These are phyloP conservation scores for Sambucus nigra DNA, from an alignment of 129 eudicot species.

Conservation along the genomic window DNA sequence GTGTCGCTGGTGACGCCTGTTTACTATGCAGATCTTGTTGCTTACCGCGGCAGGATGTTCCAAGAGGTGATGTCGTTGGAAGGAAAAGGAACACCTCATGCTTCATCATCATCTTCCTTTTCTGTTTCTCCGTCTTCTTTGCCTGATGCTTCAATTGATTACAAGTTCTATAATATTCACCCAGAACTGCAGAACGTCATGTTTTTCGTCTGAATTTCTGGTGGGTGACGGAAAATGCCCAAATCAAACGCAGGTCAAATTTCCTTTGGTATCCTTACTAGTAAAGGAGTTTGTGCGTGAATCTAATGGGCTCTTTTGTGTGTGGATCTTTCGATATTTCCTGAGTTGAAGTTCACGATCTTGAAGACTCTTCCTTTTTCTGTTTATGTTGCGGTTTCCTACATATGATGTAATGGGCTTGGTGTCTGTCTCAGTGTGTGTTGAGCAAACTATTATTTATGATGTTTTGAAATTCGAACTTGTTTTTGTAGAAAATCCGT, in stretches of 20 bases:
- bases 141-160: constrained; percentile 30
- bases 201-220: constrained; percentile 38
- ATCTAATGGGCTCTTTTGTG: no score
- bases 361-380: no score
- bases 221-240: not conserved
- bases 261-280: constrained; percentile 21
- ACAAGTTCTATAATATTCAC: constrained; percentile 33
- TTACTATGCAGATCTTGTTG: constrained; percentile 76
- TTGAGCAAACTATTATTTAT: no score
- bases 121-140: constrained; percentile 21
- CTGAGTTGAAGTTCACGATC: no score
- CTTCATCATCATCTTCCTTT: constrained; percentile 13
- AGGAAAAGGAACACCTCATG: constrained; percentile 19
- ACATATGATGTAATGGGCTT: no score
- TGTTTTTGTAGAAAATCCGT: no score
- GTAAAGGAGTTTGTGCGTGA: constrained; percentile 76
- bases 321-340: constrained; percentile 43
- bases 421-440: no score
- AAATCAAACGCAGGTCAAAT: constrained; percentile 33
- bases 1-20: constrained; percentile 81
- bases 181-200: constrained; percentile 37
- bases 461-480: no score
- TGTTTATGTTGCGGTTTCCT: no score
- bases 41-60: constrained; percentile 62
- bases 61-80: constrained; percentile 48